phyloP scores from a whole-genome alignment of 257 asterid genomes.

The Marsdenia floribunda region DNA sequence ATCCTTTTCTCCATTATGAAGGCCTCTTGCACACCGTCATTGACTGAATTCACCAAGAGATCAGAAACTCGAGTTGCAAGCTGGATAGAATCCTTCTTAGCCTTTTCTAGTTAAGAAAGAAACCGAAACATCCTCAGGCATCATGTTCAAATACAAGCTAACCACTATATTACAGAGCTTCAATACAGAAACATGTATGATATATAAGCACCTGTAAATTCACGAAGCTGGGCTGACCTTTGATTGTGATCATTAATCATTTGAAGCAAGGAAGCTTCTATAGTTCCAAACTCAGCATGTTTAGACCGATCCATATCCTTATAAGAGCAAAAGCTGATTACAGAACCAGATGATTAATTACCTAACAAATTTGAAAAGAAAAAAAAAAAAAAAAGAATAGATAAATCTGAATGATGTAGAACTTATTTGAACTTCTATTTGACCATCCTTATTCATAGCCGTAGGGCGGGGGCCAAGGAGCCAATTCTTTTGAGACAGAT shows the following conservation, averaged over 20 bases:
- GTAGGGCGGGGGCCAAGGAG: not conserved
- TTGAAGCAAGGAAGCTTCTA: conserved; percentile 73
- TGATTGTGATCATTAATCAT: conserved; percentile 56
- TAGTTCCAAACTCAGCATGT: conserved; percentile 41
- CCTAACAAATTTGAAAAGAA: not conserved
- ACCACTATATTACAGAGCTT: not conserved
- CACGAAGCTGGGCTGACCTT: conserved; percentile 48
- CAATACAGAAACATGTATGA: not conserved
- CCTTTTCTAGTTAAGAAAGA: conserved; percentile 38
- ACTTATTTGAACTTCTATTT: not conserved
- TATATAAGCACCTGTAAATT: conserved; percentile 48
- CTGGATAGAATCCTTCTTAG: conserved; percentile 65
- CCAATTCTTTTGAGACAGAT: not conserved
- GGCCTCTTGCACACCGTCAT: conserved; percentile 73
- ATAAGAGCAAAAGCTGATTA: not conserved
- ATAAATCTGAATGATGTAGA: not conserved
- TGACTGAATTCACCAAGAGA: conserved; percentile 63
- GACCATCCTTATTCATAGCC: not conserved
- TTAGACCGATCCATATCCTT: conserved; percentile 61
- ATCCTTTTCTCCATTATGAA: conserved; percentile 73
- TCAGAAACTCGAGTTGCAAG: conserved; percentile 56
- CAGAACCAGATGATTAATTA: not conserved
- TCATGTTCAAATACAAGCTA: not conserved
- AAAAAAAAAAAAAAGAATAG: not conserved
- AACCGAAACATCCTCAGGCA: not conserved